Conservation (phyloP, 78 protist genomes). For the Dictyostelium firmibasis region DNA sequence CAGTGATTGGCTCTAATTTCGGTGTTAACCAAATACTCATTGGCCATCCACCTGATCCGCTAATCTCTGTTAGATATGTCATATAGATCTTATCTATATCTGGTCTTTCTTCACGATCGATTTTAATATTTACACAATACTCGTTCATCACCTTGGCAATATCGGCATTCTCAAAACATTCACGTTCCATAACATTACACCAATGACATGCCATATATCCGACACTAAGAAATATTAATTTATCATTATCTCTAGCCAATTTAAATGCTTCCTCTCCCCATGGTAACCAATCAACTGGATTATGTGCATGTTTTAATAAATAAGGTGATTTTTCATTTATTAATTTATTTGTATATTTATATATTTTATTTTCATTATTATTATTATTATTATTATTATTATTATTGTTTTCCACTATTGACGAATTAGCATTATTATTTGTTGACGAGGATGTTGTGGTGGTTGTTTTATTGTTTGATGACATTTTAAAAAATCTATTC, state of each 20-base stretch:
- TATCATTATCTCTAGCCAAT: slow-evolving; percentile 46
- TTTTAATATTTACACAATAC: slow-evolving; percentile 88
- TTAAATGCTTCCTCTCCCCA: slow-evolving; percentile 90
- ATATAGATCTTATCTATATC: slow-evolving; percentile 91
- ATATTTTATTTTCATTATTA: neutral
- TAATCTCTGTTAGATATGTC: slow-evolving; percentile 82
- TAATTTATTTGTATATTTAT: slow-evolving; percentile 63
- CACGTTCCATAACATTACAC: slow-evolving; percentile 91
- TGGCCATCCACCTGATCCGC: slow-evolving; percentile 94
- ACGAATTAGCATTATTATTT: too few relatives aligned
- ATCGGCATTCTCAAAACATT: slow-evolving; percentile 79
- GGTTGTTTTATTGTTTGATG: neutral
- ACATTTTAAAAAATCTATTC: neutral
- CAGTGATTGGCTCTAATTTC: slow-evolving; percentile 81
- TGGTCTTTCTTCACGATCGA: slow-evolving; percentile 92
- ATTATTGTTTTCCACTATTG: too few relatives aligned
- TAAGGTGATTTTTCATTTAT: slow-evolving; percentile 72
- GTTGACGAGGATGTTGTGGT: neutral
- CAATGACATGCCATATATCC: slow-evolving; percentile 92
- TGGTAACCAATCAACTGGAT: slow-evolving; percentile 88
- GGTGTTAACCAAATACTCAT: slow-evolving; percentile 90
- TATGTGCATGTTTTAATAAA: slow-evolving; percentile 78
- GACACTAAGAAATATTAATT: slow-evolving; percentile 86
- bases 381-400: too few relatives aligned
- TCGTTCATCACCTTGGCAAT: slow-evolving; percentile 89